Evolutionary conservation across 2,329 filamentous ascomycete species (phyloP), one percentile per base, ranked within the genome.

Genomic region (Colletotrichum orbiculare): DNA sequence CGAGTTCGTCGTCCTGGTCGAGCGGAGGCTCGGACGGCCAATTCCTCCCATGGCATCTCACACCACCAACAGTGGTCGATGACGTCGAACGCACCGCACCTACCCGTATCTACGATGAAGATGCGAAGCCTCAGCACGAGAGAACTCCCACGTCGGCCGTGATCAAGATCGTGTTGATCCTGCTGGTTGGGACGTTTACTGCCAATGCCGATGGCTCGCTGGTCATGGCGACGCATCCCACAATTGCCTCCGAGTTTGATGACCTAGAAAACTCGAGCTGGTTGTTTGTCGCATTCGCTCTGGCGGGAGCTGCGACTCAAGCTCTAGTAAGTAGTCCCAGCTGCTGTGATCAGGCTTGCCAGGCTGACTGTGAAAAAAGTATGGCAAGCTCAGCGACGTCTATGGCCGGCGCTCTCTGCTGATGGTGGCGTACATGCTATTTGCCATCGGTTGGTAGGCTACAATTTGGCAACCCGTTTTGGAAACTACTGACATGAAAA

Each of bases 201-300:
- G 84, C 85, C 7, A 88, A 89, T 59, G 84, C 86, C 13, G 91
- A 93, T 71, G 77, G 79, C 0, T 89, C 87, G 1, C 77, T 93
- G 0, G 83, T 93, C 0, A 77, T 93, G 38, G 89, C 91, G 0
- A 91, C 89, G 0, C 87, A 90, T 63, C 84, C 85, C 1, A 79
- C 79, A 4, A 88, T 90, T 56, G 84, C 86, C 0, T 90, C 87
- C 9, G 84, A 89, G 58, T 90, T 90, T 69, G 78, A 83, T 57
- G 79, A 81, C 39, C 71, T 90, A 5, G 81, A 81, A 13, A 81
- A 85, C 55, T 87, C 86, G 4, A 87, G 82, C 64, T 88, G 87
- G 75, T 53, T 77, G 0, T 72, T 76, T 10, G 73, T 73, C 1
- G 70, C 72, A 4, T 77, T 76, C 54, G 73, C 70, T 17, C 67